phyloP scores from a whole-genome alignment of 768 basidiomycete species.

The Mycena epipterygia region DNA sequence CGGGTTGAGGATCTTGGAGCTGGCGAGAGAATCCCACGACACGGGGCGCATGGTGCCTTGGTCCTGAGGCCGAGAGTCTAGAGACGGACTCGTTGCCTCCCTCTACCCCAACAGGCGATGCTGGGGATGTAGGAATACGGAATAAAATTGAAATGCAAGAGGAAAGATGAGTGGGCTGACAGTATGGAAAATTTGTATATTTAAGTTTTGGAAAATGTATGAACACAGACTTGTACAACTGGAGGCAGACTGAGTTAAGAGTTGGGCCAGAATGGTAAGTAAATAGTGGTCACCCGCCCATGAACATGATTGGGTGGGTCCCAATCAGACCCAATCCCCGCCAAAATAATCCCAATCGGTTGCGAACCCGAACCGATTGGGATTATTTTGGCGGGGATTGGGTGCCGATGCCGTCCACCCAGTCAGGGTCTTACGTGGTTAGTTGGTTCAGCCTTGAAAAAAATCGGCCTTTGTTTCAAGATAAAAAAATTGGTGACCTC shows the following conservation, averaged over 20 bases:
- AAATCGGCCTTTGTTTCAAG: constrained; percentile 11
- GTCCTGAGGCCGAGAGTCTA: constrained; percentile 19
- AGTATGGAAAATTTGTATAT: constrained; percentile 1
- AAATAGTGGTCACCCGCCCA: constrained; percentile 11
- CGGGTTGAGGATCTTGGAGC: constrained; percentile 23
- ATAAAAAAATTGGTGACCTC: neutral
- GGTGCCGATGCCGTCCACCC: no score
- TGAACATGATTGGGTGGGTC: no score
- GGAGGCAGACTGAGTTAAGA: constrained; percentile 13
- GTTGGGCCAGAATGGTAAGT: constrained; percentile 5
- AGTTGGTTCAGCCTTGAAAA: constrained; percentile 9
- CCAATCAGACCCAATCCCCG: no score
- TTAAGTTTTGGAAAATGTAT: constrained; percentile 16
- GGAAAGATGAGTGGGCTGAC: neutral
- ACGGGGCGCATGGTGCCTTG: constrained; percentile 16
- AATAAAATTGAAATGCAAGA: constrained; percentile 2
- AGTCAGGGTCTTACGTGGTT: constrained; percentile 12
- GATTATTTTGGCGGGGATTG: no score
- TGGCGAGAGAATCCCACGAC: constrained; percentile 17
- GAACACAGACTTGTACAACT: constrained; percentile 5
- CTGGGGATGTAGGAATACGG: constrained; percentile 15
- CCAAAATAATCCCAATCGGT: no score
- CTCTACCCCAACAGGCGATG: constrained; percentile 7
- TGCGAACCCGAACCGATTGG: no score
- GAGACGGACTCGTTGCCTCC: neutral